Evolutionary conservation across 345 rosid genomes (phyloP).

Genomic region (Balakata baccata): DNA sequence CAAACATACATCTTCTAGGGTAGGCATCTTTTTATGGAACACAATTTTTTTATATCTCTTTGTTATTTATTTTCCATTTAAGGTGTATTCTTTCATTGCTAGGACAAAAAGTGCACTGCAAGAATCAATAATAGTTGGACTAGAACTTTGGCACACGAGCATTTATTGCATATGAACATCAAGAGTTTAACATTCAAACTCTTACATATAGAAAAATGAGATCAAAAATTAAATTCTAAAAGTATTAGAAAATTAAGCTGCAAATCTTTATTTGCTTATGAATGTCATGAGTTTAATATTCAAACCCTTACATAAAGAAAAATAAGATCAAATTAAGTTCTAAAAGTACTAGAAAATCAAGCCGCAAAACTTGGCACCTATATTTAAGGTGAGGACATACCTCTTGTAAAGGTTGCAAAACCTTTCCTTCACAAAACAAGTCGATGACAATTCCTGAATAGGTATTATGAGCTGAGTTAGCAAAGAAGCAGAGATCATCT

Average conservation of each 20-base stretch:
- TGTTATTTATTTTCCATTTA: no score
- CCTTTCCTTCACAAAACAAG: conserved; percentile 69
- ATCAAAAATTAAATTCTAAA: not conserved
- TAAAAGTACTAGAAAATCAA: not conserved
- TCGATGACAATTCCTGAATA: conserved; percentile 64
- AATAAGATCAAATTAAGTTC: not conserved
- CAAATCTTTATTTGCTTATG: no score
- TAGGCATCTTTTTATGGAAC: no score
- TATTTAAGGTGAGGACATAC: conserved; percentile 29
- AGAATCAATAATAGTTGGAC: not conserved
- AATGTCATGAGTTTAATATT: not conserved
- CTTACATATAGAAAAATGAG: not conserved
- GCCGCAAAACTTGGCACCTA: not conserved
- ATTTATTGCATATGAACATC: not conserved
- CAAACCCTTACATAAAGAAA: not conserved
- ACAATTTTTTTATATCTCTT: no score
- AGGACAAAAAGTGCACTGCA: not conserved
- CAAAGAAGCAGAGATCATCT: not conserved
- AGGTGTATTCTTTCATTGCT: no score
- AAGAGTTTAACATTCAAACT: not conserved
- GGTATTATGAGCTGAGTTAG: conserved; percentile 18
- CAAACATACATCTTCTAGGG: no score
- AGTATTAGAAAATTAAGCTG: not conserved
- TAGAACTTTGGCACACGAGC: not conserved
- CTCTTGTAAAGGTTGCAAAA: conserved; percentile 62